These are phyloP conservation scores for Ceratocystis variospora DNA, from an alignment of 2,329 filamentous ascomycete genomes.

Conservation along the genomic window DNA sequence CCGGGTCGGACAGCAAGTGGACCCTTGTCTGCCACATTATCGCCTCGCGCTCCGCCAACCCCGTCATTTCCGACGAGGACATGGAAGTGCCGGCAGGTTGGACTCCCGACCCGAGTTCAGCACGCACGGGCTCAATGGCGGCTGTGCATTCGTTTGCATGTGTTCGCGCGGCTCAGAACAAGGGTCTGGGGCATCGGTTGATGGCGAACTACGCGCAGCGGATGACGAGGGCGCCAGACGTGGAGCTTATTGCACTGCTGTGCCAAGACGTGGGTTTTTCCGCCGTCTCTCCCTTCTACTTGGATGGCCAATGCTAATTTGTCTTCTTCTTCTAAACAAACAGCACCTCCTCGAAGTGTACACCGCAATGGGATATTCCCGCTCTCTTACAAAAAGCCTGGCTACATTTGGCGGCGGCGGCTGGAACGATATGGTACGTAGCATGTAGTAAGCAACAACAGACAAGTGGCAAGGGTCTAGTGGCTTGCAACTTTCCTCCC, in stretches of 20 bases:
- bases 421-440: conserved; percentile 67
- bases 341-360: conserved; percentile 62
- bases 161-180: conserved; percentile 57
- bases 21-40: conserved; percentile 67
- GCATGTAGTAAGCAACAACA: background rate
- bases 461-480: too few species aligned
- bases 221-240: conserved; percentile 55
- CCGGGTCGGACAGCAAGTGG: conserved; percentile 26
- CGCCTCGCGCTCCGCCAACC: conserved; percentile 52
- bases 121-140: conserved; percentile 48
- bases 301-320: background rate
- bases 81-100: conserved; percentile 64
- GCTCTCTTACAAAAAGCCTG: conserved; percentile 51
- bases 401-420: conserved; percentile 63
- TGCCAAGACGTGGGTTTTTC: conserved; percentile 48
- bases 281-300: background rate
- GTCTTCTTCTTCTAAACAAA: background rate
- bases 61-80: conserved; percentile 55
- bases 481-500: too few species aligned
- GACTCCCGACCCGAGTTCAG: conserved; percentile 31
- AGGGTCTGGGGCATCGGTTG: conserved; percentile 59
- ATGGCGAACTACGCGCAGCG: conserved; percentile 66
- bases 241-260: conserved; percentile 60
- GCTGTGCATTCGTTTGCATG: conserved; percentile 75
- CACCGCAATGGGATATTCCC: conserved; percentile 54